Evolutionary conservation across 2,329 filamentous ascomycete species (phyloP), one percentile per base, ranked within the genome.

Genomic region (Claviceps maximensis): DNA sequence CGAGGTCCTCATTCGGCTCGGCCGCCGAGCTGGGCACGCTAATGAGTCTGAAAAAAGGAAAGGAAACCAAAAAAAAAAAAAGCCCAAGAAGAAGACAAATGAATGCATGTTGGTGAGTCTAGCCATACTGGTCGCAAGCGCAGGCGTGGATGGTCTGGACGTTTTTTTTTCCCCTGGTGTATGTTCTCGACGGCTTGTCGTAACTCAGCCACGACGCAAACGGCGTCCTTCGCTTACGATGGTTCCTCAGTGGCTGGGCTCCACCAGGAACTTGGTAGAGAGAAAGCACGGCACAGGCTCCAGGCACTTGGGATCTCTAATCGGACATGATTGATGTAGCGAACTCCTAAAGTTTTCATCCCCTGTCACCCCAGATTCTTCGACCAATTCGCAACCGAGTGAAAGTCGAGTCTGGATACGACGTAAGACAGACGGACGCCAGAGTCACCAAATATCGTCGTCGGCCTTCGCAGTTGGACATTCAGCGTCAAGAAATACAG

Each of bases 1-100:
- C 48, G 27, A 41, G 19, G 51, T 53, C 55, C 56, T 47, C 50
- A 51, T 55, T 50, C 50, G 53, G 55, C 8, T 44, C 50, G 49
- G 49, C 47, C 53, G 52, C 53, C 50, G 50, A 40, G 25, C 45
- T 47, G 40, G 25, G 50, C 40, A 40, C 49, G 47, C 47, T 33
- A 47, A 38, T 36, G 13, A 17, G 36, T n/a, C 36, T 17, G 9
- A 8, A n/a, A 40, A 40, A 38, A 5, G 9, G n/a, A 40, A 40
- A 40, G 15, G 36, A 8, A 29, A 36, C 7, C 9, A 7, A 21
- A 23, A 13, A 36, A 36, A 47, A 36, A 12, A 33, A 31, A 19
- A 7, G 10, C 21, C 4, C 3, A 13, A 42, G 23, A 23, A 42
- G 19, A 42, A 42, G 19, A 4, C n/a, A 42, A 42, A 42, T 12